These are phyloP conservation scores for Fusarium newnesense DNA, from an alignment of 2,329 filamentous ascomycete genomes.

Conservation along the genomic window DNA sequence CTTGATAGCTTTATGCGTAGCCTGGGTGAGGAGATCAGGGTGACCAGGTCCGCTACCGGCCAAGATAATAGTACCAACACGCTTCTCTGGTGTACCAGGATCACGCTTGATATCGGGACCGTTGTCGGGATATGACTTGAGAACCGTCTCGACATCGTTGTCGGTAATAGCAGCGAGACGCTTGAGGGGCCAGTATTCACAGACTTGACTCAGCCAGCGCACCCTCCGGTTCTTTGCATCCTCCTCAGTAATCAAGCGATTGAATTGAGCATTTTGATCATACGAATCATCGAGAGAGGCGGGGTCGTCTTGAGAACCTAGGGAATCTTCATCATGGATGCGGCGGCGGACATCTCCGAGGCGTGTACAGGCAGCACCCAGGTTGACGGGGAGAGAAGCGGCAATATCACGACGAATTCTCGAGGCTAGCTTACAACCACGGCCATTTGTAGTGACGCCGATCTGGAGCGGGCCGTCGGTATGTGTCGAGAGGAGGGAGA, in stretches of 20 bases:
- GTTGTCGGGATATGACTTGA: conserved; percentile 73
- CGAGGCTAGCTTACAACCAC: conserved; percentile 92
- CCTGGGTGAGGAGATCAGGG: conserved; percentile 87
- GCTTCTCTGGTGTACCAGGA: conserved; percentile 35
- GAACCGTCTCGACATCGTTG: conserved; percentile 78
- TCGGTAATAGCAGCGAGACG: conserved; percentile 83
- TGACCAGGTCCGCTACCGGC: conserved; percentile 94
- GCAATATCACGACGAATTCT: conserved; percentile 90
- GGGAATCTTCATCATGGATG: conserved; percentile 77
- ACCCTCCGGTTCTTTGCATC: conserved; percentile 84
- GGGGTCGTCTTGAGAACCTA: conserved; percentile 54
- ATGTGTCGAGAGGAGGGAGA: conserved; percentile 89
- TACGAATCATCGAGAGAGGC: conserved; percentile 72
- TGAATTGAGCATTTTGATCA: conserved; percentile 85
- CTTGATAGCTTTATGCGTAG: conserved; percentile 80
- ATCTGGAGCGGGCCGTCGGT: conserved; percentile 92
- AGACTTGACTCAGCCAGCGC: conserved; percentile 94
- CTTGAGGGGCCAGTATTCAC: conserved; percentile 96
- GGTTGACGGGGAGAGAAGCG: conserved; percentile 76
- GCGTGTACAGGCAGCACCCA: conserved; percentile 81
- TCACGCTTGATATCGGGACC: conserved; percentile 35
- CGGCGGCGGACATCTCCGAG: conserved; percentile 78
- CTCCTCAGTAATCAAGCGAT: conserved; percentile 79
- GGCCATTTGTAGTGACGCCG: conserved; percentile 93
- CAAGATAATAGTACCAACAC: conserved; percentile 79